These are phyloP conservation scores for Thymus quinquecostatus DNA, from an alignment of 257 asterid species.

Conservation along the genomic window DNA sequence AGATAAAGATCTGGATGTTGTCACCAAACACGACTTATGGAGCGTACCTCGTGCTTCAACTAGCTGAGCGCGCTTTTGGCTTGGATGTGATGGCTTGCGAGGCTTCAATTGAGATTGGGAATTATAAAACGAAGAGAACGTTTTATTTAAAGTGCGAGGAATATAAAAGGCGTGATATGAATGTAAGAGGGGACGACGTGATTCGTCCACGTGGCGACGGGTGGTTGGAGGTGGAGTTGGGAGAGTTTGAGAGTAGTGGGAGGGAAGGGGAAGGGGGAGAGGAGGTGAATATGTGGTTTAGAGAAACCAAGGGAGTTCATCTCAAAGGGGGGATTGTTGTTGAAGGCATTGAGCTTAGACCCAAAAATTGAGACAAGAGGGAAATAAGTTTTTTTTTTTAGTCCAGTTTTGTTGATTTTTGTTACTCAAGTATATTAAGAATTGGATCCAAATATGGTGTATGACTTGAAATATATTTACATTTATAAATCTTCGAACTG, in stretches of 20 bases:
- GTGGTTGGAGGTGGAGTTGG: slow-evolving; percentile 79
- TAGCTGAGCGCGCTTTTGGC: slow-evolving; percentile 65
- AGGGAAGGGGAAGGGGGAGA: slow-evolving; percentile 25
- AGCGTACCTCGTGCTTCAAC: slow-evolving; percentile 58
- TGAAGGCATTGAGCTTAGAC: slow-evolving; percentile 85
- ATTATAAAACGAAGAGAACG: slow-evolving; percentile 26
- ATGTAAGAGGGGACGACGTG: slow-evolving; percentile 18
- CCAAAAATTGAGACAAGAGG: slow-evolving; percentile 33
- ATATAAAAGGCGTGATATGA: background rate
- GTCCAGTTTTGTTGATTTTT: too few relatives aligned
- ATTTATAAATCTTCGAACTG: too few relatives aligned
- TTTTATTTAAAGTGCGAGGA: slow-evolving; percentile 33
- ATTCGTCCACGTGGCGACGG: slow-evolving; percentile 57
- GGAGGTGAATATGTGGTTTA: slow-evolving; percentile 62
- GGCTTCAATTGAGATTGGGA: slow-evolving; percentile 48
- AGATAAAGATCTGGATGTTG: slow-evolving; percentile 43
- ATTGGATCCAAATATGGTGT: too few relatives aligned
- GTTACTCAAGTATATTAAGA: too few relatives aligned
- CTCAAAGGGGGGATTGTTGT: slow-evolving; percentile 75
- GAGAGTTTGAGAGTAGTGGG: slow-evolving; percentile 60
- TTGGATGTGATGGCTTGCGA: slow-evolving; percentile 49
- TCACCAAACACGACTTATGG: slow-evolving; percentile 62
- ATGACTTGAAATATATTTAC: too few relatives aligned
- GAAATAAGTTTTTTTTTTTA: too few relatives aligned
- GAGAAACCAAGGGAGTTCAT: slow-evolving; percentile 63